phyloP scores from a whole-genome alignment of 345 rosid genomes.

The Eucalyptus brandiana region DNA sequence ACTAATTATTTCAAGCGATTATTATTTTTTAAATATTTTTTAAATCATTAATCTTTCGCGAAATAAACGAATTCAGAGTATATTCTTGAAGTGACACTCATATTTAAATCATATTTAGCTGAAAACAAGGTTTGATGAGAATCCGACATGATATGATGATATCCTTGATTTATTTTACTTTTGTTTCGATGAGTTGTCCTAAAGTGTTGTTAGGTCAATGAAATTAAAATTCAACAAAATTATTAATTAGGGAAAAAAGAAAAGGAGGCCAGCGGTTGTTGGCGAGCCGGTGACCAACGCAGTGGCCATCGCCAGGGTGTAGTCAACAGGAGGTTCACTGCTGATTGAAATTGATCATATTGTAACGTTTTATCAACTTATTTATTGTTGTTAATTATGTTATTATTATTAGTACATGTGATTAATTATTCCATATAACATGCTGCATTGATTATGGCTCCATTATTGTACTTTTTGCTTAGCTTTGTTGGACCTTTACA shows the following conservation, averaged over 20 bases:
- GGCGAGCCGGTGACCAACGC: not conserved
- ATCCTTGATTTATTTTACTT: not conserved
- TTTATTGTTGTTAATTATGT: not conserved
- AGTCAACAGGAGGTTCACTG: not conserved
- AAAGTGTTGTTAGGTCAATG: not conserved
- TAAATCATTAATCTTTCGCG: accelerated
- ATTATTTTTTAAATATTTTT: not conserved
- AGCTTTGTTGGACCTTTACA: not conserved
- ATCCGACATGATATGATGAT: not conserved
- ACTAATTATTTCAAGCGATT: not conserved
- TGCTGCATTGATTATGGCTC: not conserved
- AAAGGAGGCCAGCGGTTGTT: not conserved
- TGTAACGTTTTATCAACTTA: not conserved
- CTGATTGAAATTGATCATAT: not conserved
- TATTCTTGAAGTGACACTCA: not conserved
- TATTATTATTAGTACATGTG: not conserved
- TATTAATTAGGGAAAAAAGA: not conserved
- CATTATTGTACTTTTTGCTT: not conserved
- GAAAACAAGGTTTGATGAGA: not conserved
- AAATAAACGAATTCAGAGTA: not conserved
- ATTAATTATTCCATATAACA: not conserved
- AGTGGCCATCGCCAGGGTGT: not conserved
- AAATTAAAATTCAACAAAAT: not conserved
- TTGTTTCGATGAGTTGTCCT: not conserved
- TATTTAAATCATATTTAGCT: not conserved